Conservation (phyloP, 1,284 basidiomycete genomes). For the Pseudozyma hubeiensis region DNA sequence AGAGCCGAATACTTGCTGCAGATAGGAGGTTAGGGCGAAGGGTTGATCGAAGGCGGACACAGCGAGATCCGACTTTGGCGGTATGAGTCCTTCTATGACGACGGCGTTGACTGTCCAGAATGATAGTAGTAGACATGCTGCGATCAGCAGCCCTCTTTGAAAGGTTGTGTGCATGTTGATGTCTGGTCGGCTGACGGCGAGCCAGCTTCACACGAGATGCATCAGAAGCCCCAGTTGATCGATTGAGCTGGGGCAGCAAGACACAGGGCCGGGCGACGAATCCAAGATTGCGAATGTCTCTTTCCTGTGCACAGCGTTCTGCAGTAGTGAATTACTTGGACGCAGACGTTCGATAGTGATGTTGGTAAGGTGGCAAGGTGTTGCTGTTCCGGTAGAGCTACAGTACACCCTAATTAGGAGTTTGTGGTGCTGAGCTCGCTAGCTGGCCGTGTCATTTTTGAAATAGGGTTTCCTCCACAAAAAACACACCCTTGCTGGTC, state of each 20-base stretch:
- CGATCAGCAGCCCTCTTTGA: conserved; percentile 13
- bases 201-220: conserved; percentile 5
- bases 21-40: conserved; percentile 24
- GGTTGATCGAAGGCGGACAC: conserved; percentile 21
- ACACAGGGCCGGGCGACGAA: too few relatives aligned
- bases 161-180: conserved; percentile 4
- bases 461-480: neutral
- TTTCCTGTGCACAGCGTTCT: too few relatives aligned
- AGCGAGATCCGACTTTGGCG: conserved; percentile 10
- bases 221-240: conserved; percentile 3
- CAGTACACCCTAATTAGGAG: too few relatives aligned
- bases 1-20: conserved; percentile 22
- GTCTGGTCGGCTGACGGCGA: conserved; percentile 2
- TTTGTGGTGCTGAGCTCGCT: neutral
- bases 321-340: too few relatives aligned
- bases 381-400: too few relatives aligned
- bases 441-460: neutral
- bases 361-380: neutral
- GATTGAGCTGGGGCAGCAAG: too few relatives aligned
- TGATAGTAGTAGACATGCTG: conserved; percentile 10
- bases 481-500: neutral
- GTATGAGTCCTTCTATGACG: conserved; percentile 19
- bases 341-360: too few relatives aligned
- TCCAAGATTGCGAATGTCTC: too few relatives aligned
- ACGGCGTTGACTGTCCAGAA: conserved; percentile 14